These are phyloP conservation scores for Stagonosporopsis cucurbitacearum DNA, from an alignment of 2,329 filamentous ascomycete species.

Conservation along the genomic window DNA sequence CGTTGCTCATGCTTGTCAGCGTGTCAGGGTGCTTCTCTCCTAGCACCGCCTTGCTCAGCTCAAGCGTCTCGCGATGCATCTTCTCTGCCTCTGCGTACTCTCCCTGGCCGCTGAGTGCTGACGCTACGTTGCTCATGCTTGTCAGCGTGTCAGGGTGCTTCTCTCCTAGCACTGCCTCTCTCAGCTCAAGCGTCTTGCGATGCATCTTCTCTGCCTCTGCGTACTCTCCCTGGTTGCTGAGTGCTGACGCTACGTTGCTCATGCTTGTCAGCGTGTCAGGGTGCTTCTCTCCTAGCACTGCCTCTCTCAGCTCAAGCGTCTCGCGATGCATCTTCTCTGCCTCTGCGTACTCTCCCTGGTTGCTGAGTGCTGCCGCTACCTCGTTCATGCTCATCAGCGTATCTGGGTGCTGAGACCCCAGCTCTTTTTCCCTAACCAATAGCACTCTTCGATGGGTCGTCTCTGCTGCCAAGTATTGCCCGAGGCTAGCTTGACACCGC, in stretches of 20 bases:
- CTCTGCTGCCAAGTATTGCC: constrained; percentile 18
- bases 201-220: constrained; percentile 11
- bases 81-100: background rate
- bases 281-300: background rate
- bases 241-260: background rate
- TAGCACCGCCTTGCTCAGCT: constrained; percentile 4
- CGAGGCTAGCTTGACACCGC: constrained; percentile 14
- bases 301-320: constrained; percentile 2
- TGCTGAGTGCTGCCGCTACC: too few species aligned
- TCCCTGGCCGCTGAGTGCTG: background rate
- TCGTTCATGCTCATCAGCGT: background rate
- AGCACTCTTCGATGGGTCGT: constrained; percentile 6
- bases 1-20: constrained; percentile 13
- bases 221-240: background rate
- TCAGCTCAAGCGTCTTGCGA: constrained; percentile 2
- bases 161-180: constrained; percentile 10
- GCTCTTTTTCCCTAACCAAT: too few species aligned
- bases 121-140: constrained; percentile 12
- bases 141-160: constrained; percentile 21
- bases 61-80: background rate
- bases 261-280: background rate
- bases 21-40: constrained; percentile 11
- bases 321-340: background rate
- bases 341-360: background rate
- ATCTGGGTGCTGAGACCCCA: background rate